phyloP scores from a whole-genome alignment of 352 stramenopile genomes.

The Phytophthora cryptogea region DNA sequence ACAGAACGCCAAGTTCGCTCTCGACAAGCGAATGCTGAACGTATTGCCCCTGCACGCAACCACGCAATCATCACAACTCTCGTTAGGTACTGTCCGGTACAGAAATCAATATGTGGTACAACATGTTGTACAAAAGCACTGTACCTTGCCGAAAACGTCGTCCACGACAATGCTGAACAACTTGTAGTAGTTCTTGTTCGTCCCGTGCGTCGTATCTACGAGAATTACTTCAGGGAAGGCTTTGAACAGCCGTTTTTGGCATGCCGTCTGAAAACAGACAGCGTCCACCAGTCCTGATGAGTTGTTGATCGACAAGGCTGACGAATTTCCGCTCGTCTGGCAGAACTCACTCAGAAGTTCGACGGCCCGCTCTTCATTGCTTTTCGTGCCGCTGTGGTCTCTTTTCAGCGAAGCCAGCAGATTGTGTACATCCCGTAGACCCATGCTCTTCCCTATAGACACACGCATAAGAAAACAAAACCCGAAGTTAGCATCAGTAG shows the following conservation, averaged over 20 bases:
- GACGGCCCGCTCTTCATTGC: slow-evolving; percentile 8
- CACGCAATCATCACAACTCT: background rate
- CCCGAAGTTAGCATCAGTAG: too few species aligned
- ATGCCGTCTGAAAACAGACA: slow-evolving; percentile 17
- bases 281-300: slow-evolving; percentile 8
- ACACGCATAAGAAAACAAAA: too few species aligned
- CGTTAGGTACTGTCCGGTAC: background rate
- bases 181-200: slow-evolving; percentile 21
- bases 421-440: slow-evolving; percentile 17
- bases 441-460: slow-evolving; percentile 12
- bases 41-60: slow-evolving; percentile 15
- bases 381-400: background rate
- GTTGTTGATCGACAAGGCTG: slow-evolving; percentile 4
- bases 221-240: slow-evolving; percentile 21
- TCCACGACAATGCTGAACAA: slow-evolving; percentile 21
- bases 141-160: slow-evolving; percentile 18
- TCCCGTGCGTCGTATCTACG: slow-evolving; percentile 5
- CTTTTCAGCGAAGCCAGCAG: background rate
- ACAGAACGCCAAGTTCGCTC: slow-evolving; percentile 12
- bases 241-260: slow-evolving; percentile 15
- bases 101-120: too few species aligned
- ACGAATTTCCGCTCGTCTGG: background rate
- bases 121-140: background rate
- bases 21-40: slow-evolving; percentile 18
- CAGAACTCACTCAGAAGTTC: slow-evolving; percentile 22